Evolutionary conservation across 768 basidiomycete species (phyloP).

Genomic region (Exsudoporus frostii): DNA sequence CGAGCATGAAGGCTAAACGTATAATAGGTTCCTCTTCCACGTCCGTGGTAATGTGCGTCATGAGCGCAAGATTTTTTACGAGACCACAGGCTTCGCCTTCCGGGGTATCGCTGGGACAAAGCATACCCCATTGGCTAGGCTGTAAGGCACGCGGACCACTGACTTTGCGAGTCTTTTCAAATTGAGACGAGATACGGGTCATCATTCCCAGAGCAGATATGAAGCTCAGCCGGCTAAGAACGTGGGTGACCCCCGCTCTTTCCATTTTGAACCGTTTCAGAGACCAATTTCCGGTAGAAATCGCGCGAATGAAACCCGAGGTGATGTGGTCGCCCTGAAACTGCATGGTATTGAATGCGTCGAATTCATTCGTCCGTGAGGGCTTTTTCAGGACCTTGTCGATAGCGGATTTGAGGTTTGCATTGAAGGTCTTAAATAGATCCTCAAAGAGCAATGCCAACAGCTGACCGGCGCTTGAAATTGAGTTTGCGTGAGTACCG

Average conservation of each 20-base stretch:
- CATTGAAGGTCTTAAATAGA: constrained; percentile 97
- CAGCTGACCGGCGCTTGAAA: constrained; percentile 85
- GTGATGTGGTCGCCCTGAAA: constrained; percentile 97
- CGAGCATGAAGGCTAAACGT: constrained; percentile 88
- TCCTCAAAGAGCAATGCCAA: constrained; percentile 96
- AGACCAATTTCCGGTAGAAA: constrained; percentile 99
- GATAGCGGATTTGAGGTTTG: constrained; percentile 90
- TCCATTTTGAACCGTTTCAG: constrained; percentile 99
- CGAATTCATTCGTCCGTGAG: constrained; percentile 90
- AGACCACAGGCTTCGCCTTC: constrained; percentile 99
- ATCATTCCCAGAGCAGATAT: constrained; percentile 99
- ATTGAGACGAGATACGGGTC: constrained; percentile 98
- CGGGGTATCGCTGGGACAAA: constrained; percentile 97
- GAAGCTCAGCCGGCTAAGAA: constrained; percentile 91
- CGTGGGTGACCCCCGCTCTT: constrained; percentile 96
- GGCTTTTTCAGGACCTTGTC: constrained; percentile 98
- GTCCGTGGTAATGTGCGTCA: constrained; percentile 99
- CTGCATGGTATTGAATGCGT: constrained; percentile 91
- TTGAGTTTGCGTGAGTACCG: constrained; percentile 28
- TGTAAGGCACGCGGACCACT: constrained; percentile 96
- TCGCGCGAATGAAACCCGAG: constrained; percentile 92
- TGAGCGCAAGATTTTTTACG: constrained; percentile 96
- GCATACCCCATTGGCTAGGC: constrained; percentile 98
- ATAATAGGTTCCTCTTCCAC: constrained; percentile 95
- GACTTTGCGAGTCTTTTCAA: constrained; percentile 98